Percentiles rank a stretch among this genome's conserved stretches.
Conservation (phyloP, 208 protist genomes). For the Leishmania gerbilli region DNA sequence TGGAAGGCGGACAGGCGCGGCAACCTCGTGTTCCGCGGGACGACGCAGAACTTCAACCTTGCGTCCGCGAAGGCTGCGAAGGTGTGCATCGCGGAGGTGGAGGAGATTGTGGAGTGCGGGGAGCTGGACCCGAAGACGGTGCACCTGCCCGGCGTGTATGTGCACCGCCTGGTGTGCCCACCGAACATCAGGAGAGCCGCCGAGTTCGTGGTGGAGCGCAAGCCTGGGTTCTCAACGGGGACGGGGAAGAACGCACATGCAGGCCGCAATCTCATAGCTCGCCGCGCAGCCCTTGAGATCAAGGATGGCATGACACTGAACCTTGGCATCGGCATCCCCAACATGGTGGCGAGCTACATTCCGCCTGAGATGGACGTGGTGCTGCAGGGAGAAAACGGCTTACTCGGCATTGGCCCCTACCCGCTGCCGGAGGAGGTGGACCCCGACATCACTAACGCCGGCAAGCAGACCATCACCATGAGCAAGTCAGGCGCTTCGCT, state of each 20-base stretch:
- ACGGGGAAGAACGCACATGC: conserved; percentile 16
- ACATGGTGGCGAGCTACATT: conserved; percentile 86
- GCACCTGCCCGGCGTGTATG: conserved; percentile 92
- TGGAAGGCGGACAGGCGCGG: conserved; percentile 90
- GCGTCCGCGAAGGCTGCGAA: conserved; percentile 75
- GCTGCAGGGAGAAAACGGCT: conserved; percentile 87
- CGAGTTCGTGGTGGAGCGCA: conserved; percentile 24
- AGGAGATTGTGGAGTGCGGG: conserved; percentile 92
- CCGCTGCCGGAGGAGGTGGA: conserved; percentile 77
- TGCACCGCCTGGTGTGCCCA: conserved; percentile 76
- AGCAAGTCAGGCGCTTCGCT: conserved; percentile 79
- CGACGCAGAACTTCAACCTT: conserved; percentile 94
- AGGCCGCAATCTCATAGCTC: conserved; percentile 60
- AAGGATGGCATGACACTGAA: conserved; percentile 95
- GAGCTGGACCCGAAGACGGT: conserved; percentile 83
- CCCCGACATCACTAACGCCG: conserved; percentile 94
- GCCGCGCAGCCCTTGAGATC: conserved; percentile 92
- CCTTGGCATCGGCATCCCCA: conserved; percentile 95
- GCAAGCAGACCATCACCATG: conserved; percentile 93
- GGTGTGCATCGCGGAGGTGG: conserved; percentile 93
- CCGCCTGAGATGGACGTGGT: conserved; percentile 66
- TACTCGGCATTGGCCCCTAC: conserved; percentile 91
- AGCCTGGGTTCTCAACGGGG: background rate
- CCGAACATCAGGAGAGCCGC: conserved; percentile 6
- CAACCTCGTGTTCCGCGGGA: conserved; percentile 77